These are phyloP conservation scores for Populus tomentosa DNA, from an alignment of 441 rosid species.

Conservation along the genomic window DNA sequence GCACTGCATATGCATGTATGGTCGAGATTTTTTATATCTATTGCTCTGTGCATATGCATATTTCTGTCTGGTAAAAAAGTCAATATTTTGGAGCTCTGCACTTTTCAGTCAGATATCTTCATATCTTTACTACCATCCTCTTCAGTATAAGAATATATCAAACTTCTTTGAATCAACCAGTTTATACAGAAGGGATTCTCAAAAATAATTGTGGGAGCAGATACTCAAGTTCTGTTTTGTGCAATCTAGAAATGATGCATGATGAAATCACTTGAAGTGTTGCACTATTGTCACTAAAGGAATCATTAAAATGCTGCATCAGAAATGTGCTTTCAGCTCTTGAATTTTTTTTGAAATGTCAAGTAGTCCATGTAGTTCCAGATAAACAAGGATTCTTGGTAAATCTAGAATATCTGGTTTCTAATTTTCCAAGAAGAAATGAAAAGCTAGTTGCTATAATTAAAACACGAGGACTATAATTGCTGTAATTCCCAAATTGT, in stretches of 20 bases:
- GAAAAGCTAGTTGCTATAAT: background rate
- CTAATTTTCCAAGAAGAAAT: background rate
- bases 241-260: background rate
- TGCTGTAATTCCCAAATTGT: background rate
- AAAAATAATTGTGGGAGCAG: background rate
- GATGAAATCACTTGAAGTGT: too few relatives aligned
- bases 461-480: background rate
- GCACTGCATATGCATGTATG: background rate
- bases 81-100: background rate
- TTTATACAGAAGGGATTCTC: background rate
- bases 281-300: background rate
- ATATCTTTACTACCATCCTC: background rate
- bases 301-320: background rate
- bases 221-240: background rate
- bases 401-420: background rate
- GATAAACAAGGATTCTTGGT: background rate
- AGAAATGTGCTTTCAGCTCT: background rate
- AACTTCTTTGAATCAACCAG: background rate
- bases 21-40: too few relatives aligned
- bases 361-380: background rate
- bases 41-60: background rate
- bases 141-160: background rate
- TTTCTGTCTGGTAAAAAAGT: background rate
- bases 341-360: background rate
- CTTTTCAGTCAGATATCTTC: background rate